Conservation (phyloP, 2,329 filamentous ascomycete species). For the Monilinia fructicola region DNA sequence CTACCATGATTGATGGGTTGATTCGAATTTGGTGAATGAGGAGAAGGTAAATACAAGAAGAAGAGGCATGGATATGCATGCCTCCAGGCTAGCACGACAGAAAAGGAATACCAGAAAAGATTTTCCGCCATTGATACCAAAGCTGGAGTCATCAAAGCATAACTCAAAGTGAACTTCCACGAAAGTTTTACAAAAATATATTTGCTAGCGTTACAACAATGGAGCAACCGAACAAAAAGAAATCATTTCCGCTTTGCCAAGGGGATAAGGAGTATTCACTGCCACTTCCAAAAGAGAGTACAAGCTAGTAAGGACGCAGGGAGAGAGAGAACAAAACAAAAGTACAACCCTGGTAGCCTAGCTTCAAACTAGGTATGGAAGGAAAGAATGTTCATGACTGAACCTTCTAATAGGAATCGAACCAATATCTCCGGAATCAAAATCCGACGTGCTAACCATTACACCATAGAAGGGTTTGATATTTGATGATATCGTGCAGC, state of each 20-base stretch:
- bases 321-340: background rate
- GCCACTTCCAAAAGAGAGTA: too few species aligned
- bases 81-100: background rate
- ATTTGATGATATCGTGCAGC: background rate
- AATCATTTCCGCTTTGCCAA: too few species aligned
- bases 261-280: too few species aligned
- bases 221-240: too few species aligned
- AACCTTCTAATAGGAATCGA: constrained; percentile 18
- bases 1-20: background rate
- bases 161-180: background rate
- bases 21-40: background rate
- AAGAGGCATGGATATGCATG: background rate
- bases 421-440: constrained; percentile 8
- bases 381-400: background rate
- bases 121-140: background rate
- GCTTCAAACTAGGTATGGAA: constrained; percentile 8
- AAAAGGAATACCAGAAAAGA: background rate
- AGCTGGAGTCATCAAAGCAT: background rate
- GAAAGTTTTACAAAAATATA: background rate
- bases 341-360: background rate
- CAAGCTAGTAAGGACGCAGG: background rate
- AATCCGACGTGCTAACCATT: constrained; percentile 12
- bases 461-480: constrained; percentile 15
- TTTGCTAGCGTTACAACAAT: too few species aligned
- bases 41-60: too few species aligned